Evolutionary conservation across 2,329 filamentous ascomycete species (phyloP), one percentile per base, ranked within the genome.

Genomic region (Ophiocordyceps camponoti-rufipedis): DNA sequence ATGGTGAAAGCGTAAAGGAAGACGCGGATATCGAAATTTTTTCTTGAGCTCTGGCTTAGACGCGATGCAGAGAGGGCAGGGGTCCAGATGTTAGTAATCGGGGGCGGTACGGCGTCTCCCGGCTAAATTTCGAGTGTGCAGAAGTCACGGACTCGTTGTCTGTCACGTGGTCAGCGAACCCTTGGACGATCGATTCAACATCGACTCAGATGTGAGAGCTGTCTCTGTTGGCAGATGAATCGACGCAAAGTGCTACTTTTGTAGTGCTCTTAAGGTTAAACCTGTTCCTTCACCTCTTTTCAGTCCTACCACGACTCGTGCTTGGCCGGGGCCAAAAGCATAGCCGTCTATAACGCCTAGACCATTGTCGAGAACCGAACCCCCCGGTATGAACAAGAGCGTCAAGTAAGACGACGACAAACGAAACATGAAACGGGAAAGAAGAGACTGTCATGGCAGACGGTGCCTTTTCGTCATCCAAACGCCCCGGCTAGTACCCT

Each of bases 311-410:
- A 10, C n/a, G 5, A 16, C n/a, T 7, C 14, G 6, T 18, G n/a
- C 64, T 43, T 41, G 19, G 43, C 41, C 14, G 43, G 43, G 43
- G 46, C 46, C 43, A 42, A 43, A 47, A 47, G 40, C 46, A 45
- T 45, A 16, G 40, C 46, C 46, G 39, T 45, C 43, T 47, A 35
- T 32, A 47, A 47, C 46, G 46, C 46, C 46, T 43, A 18, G 31
- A 42, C 46, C 46, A 28, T 44, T 43, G 32, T 39, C 35, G 43
- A 43, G 39, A 41, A 42, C 46, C 46, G 43, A 11, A 39, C 9
- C 35, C 35, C 33, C 16, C 16, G 16, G 35, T 16, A 39, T 39
- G 10, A 7, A 39, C n/a, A 39, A 10, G 35, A 16, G n/a, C 35
- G 16, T 2, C 10, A 11, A 11, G 16, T 9, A 16, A 19, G 35